Base-by-base conservation (phyloP, 164 flowering plant species). In the Aristolochia californica region DNA sequence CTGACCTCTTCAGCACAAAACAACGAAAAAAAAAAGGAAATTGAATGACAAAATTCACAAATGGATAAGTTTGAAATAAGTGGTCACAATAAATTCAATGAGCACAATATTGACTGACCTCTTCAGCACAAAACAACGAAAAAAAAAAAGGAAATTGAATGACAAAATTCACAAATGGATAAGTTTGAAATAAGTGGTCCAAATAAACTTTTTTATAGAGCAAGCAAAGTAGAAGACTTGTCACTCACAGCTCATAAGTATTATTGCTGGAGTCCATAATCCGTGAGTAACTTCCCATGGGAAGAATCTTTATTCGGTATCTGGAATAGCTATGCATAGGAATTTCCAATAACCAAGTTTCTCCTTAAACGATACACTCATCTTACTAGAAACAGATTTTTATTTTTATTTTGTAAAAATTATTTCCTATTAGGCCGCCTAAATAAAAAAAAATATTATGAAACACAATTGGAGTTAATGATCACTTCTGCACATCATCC, bases 201-300 rank as follows among this genome's bases (percentile, higher is more conserved):
- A n/a, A 13, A 14, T 24, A 53, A 16, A 27, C 20, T 15, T 53
- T 40, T 13, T 40, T 5, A 43, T 17, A 25, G 18, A 44, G 13
- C 16, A 48, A 47, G 50, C 5, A 28, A 28, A 9, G 9, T 5
- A 16, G 25, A 16, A 30, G 10, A 13, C 13, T 17, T 5, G 13
- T 20, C 57, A 78, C 98, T 83, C 72, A 93, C 99, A 94, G 80
- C 58, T 94, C 99, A 73, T 85, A 94, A 14, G 87, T 77, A 63
- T 68, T 87, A 77, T 75, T 84, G 81, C 64, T 85, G 72, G 64
- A 72, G 74, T 94, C 96, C 93, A 83, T 81, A 40, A 94, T 87
- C 43, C 96, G 84, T 68, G 99, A 95, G 63, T 94, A 94, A 72
- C 99, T 89, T 43, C 97, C 99, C 96, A 89, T 84, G 12, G 99